Conservation (phyloP, 2,329 filamentous ascomycete species). For the Cladosporium velox region DNA sequence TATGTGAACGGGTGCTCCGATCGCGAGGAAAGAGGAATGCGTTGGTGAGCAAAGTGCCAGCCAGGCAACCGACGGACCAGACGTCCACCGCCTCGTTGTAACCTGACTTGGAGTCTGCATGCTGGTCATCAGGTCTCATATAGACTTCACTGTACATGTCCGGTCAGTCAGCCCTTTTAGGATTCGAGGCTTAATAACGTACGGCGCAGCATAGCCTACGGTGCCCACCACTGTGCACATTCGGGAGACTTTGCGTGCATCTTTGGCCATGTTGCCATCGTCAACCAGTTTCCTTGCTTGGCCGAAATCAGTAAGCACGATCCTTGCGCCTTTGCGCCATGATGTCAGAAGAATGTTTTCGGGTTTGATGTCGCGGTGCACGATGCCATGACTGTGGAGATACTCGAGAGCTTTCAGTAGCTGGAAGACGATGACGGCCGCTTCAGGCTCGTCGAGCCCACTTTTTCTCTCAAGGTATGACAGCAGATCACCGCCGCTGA, state of each 20-base stretch:
- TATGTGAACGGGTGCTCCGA: conserved; percentile 32
- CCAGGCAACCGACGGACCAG: conserved; percentile 62
- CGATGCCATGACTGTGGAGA: conserved; percentile 57
- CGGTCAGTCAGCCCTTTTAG: conserved; percentile 1
- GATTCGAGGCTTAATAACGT: conserved; percentile 35
- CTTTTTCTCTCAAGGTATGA: conserved; percentile 58
- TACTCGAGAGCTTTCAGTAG: conserved; percentile 60
- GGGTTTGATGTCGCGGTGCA: conserved; percentile 64
- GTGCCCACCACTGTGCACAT: conserved; percentile 61
- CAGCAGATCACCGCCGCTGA: conserved; percentile 62
- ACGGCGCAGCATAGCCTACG: conserved; percentile 60
- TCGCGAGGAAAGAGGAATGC: conserved; percentile 50
- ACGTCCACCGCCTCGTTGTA: conserved; percentile 63
- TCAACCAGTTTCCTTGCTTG: conserved; percentile 47
- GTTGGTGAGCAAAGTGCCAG: conserved; percentile 55
- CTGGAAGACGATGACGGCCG: conserved; percentile 58
- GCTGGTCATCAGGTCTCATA: background rate
- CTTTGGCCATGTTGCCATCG: background rate
- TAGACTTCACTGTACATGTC: conserved; percentile 40
- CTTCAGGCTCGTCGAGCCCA: conserved; percentile 51
- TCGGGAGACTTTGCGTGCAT: conserved; percentile 35
- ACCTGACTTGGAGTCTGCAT: conserved; percentile 35
- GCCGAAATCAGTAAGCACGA: conserved; percentile 64
- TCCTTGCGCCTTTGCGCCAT: conserved; percentile 50
- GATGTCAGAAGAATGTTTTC: conserved; percentile 65